Evolutionary conservation across 129 eudicot species (phyloP).

Genomic region (Erigeron canadensis): DNA sequence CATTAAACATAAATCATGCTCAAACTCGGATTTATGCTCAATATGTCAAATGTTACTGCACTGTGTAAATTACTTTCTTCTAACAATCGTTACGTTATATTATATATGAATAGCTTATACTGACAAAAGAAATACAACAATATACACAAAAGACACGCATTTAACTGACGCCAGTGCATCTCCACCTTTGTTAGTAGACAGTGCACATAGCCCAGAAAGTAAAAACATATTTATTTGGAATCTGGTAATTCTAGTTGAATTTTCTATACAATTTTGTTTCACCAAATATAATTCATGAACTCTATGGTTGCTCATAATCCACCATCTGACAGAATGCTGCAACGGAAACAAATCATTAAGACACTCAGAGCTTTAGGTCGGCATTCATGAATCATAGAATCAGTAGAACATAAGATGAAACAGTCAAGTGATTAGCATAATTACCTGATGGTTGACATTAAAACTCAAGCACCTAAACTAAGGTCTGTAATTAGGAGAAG

Average conservation of each 20-base stretch:
- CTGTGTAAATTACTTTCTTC: too few relatives aligned
- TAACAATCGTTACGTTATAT: neutral
- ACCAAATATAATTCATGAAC: neutral
- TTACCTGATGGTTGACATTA: constrained; percentile 20
- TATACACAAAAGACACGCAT: neutral
- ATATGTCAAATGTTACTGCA: too few relatives aligned
- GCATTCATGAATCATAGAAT: neutral
- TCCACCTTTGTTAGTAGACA: neutral
- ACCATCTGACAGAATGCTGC: neutral
- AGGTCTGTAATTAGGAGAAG: constrained; percentile 51
- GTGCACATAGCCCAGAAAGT: too few relatives aligned
- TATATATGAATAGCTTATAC: neutral
- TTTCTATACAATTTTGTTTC: constrained; percentile 15
- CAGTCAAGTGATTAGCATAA: neutral
- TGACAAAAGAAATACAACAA: neutral
- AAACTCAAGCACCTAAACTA: neutral
- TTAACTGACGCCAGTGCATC: neutral
- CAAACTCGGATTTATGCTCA: too few relatives aligned
- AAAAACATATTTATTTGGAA: neutral
- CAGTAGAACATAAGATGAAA: neutral
- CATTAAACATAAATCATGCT: too few relatives aligned
- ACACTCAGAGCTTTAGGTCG: neutral
- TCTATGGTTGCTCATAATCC: constrained; percentile 4
- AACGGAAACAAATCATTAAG: neutral
- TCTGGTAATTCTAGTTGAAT: constrained; percentile 6